Conservation (phyloP, 352 stramenopile species). For the Phytophthora tentaculata region DNA sequence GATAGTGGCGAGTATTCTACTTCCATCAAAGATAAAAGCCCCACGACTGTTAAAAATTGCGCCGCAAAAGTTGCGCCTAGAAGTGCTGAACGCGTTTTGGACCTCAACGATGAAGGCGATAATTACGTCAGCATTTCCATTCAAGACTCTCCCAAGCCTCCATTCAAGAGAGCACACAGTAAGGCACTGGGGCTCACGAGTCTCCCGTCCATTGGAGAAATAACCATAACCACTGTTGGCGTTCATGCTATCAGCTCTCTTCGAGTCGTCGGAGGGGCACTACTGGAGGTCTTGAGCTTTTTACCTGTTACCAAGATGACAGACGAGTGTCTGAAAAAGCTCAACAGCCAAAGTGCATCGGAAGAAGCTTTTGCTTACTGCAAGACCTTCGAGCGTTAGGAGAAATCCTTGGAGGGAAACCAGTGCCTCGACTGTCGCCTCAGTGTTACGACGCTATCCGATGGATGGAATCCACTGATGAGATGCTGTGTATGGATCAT, state of each 20-base stretch:
- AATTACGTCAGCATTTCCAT: not conserved
- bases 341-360: not conserved
- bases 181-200: not conserved
- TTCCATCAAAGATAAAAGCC: no score
- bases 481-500: not conserved
- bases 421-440: not conserved
- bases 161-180: not conserved
- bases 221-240: not conserved
- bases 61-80: no score
- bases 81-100: not conserved
- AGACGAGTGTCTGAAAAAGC: not conserved
- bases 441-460: not conserved
- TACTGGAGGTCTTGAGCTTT: not conserved
- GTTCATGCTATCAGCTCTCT: not conserved
- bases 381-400: not conserved
- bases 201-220: not conserved
- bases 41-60: no score
- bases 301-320: not conserved
- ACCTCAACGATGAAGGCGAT: not conserved
- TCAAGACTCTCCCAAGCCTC: not conserved
- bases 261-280: not conserved
- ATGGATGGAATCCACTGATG: not conserved
- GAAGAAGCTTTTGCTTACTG: not conserved
- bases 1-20: not conserved
- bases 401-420: not conserved